Evolutionary conservation across 2,329 filamentous ascomycete genomes (phyloP), one percentile per base, ranked within the genome.

Genomic region (Akanthomyces muscarius): DNA sequence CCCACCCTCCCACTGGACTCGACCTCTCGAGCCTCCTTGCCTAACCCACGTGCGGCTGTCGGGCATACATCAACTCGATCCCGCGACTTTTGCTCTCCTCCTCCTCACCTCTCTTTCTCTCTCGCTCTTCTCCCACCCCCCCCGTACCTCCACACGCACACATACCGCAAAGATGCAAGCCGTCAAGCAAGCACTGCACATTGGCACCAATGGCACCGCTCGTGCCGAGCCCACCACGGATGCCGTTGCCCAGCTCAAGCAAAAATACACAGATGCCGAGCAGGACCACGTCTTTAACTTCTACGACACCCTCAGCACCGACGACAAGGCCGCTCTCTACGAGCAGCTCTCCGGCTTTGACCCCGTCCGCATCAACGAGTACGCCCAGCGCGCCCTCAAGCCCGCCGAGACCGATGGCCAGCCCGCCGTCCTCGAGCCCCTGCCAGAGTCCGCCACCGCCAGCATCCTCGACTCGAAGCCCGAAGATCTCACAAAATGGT

Each of bases 381-480:
- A 98, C 76, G 89, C 91, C 72, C 80, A 94, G 68, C 88, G 85
- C 74, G 92, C 93, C 65, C 83, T 98, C 67, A 86, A 92, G 78
- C 91, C 93, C 36, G 86, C 89, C 65, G 83, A 88, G 71, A 78
- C 86, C 64, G 82, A 86, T 65, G 79, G 82, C 66, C 77, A 77
- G 64, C 76, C 81, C 62, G 82, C 78, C 64, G 76, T 76, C 41
- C 87, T 98, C 73, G 91, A 97, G 77, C 94, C 94, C 59, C 87
- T 99, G 28, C 95, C 95, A 66, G 89, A 91, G 53, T 87, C 89
- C 63, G 91, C 92, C 55, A 91, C 87, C 54, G 95, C 93, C 58
- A 97, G 92, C 64, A 91, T 97, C 70, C 87, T 98, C 74, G 94
- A 98, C 78, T 96, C 93, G 65, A 86, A 90, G 70, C 76, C 87